phyloP scores from a whole-genome alignment of 371 early-diverging fungal genomes.

The Mortierella sp. region DNA sequence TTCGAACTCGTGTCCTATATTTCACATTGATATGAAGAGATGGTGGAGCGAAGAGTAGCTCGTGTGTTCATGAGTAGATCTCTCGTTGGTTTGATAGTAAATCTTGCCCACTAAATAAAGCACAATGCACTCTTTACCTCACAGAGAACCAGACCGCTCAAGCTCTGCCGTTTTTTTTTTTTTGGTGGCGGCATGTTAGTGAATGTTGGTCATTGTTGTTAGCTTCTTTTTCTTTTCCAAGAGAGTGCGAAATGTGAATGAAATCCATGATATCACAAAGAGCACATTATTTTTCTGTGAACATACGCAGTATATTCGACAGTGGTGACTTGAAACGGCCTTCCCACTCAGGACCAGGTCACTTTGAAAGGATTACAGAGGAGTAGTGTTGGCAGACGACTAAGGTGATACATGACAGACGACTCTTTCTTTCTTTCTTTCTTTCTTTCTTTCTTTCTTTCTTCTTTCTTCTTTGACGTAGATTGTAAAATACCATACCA shows the following conservation, averaged over 20 bases:
- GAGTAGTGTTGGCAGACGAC: no score
- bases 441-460: no score
- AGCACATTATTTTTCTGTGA: slow-evolving; percentile 7
- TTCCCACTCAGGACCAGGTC: slow-evolving; percentile 17
- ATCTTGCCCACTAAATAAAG: no score
- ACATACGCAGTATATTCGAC: slow-evolving; percentile 4
- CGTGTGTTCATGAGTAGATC: background rate
- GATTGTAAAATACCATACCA: no score
- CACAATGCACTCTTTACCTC: slow-evolving; percentile 30
- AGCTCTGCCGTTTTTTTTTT: slow-evolving; percentile 8
- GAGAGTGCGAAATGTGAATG: background rate
- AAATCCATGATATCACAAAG: slow-evolving; percentile 6
- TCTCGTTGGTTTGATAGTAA: no score
- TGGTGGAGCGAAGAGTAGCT: background rate
- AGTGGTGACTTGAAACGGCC: slow-evolving; percentile 26
- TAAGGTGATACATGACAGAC: no score
- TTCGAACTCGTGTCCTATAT: slow-evolving; percentile 31
- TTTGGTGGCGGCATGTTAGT: background rate
- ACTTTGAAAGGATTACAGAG: slow-evolving; percentile 9
- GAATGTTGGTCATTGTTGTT: no score
- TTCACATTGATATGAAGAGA: background rate
- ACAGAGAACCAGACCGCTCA: slow-evolving; percentile 29
- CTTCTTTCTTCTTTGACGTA: no score
- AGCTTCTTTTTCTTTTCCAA: no score
- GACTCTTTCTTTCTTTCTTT: no score